Evolutionary conservation across 2,329 filamentous ascomycete species (phyloP).

Genomic region (Penicillium janthinellum): DNA sequence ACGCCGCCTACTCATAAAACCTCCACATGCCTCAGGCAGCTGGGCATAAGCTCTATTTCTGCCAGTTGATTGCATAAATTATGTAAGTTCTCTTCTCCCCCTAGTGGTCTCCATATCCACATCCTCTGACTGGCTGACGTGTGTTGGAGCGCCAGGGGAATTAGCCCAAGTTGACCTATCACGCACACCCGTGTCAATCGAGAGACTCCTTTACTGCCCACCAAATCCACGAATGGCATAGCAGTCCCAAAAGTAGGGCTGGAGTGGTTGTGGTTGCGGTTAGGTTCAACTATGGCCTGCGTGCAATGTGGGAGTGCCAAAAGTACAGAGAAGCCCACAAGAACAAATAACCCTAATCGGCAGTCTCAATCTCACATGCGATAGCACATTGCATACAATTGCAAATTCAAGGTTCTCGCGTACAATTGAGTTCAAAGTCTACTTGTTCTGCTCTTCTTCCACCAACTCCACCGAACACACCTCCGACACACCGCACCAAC

Average conservation of each 20-base stretch:
- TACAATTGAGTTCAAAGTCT: too few relatives aligned
- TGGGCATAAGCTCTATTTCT: background rate
- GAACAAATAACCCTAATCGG: constrained; percentile 1
- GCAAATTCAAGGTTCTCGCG: background rate
- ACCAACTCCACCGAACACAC: background rate
- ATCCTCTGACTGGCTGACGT: background rate
- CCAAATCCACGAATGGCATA: background rate
- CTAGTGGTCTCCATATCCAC: background rate
- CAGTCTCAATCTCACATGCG: background rate
- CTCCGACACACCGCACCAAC: background rate
- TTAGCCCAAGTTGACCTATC: background rate
- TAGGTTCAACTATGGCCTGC: background rate
- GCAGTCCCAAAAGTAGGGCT: background rate
- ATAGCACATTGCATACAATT: background rate
- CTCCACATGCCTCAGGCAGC: background rate
- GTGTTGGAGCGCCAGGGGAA: background rate
- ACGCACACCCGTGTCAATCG: background rate
- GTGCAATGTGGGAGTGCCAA: background rate
- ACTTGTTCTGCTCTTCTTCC: background rate
- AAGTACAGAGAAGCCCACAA: background rate
- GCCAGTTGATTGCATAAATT: background rate
- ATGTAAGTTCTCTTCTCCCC: background rate
- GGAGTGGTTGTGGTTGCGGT: constrained; percentile 1
- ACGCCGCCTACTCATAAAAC: background rate
- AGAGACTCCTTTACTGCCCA: background rate